Conservation (phyloP, 2,329 filamentous ascomycete genomes). For the Dactylonectria estremocensis region DNA sequence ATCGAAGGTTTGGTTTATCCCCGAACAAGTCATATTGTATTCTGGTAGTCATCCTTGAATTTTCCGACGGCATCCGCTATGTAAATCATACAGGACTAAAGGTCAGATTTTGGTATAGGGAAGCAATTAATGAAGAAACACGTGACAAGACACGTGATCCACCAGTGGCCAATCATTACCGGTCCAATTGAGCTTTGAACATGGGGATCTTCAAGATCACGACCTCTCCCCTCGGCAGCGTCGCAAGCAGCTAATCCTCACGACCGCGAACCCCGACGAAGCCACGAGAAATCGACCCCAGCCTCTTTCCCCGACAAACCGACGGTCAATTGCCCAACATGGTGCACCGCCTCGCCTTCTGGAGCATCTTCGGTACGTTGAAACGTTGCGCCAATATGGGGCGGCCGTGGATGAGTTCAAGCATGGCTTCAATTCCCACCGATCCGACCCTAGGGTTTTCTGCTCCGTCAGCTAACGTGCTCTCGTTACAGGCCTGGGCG, state of each 20-base stretch:
- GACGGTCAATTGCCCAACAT: conserved; percentile 60
- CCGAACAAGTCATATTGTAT: no score
- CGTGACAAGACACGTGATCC: conserved; percentile 40
- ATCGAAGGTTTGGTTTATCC: no score
- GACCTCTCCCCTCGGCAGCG: conserved; percentile 47
- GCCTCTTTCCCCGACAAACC: conserved; percentile 29
- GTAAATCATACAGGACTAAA: no score
- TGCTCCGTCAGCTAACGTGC: conserved; percentile 31
- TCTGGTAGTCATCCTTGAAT: no score
- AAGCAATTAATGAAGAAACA: conserved; percentile 10
- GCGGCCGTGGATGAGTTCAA: not conserved
- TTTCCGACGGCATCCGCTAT: no score
- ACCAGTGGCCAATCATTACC: conserved; percentile 43
- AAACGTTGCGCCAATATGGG: conserved; percentile 37
- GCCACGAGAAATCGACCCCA: conserved; percentile 34
- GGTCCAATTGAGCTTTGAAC: conserved; percentile 47
- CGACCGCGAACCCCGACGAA: conserved; percentile 41
- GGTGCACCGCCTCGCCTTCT: conserved; percentile 81
- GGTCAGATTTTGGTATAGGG: conserved; percentile 30
- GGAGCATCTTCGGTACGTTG: conserved; percentile 87
- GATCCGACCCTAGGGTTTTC: not conserved
- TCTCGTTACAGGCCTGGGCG: conserved; percentile 79
- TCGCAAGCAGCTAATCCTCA: conserved; percentile 41
- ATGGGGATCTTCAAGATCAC: conserved; percentile 46
- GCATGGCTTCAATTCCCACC: not conserved